phyloP scores from a whole-genome alignment of 192 early-diverging fungal genomes.

The Coemansia brasiliensis region DNA sequence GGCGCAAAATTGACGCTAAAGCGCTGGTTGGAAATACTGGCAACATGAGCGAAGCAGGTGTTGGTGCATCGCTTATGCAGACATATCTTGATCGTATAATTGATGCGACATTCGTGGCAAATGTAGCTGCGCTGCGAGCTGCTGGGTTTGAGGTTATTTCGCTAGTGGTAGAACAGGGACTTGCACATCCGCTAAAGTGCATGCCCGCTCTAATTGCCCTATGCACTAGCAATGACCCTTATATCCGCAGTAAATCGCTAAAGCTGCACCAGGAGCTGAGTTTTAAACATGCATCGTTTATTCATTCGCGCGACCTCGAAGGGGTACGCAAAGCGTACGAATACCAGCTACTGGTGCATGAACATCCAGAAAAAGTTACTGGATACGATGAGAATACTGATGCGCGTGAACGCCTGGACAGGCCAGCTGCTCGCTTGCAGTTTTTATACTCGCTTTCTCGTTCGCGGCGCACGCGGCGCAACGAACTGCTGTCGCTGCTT shows the following conservation, averaged over 20 bases:
- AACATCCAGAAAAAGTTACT: slow-evolving; percentile 24
- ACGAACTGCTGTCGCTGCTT: slow-evolving; percentile 68
- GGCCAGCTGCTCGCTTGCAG: slow-evolving; percentile 60
- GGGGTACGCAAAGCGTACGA: slow-evolving; percentile 72
- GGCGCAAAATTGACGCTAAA: slow-evolving; percentile 65
- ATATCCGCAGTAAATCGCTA: slow-evolving; percentile 69
- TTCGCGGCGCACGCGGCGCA: slow-evolving; percentile 65
- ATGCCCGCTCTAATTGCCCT: slow-evolving; percentile 86
- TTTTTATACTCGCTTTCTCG: slow-evolving; percentile 70
- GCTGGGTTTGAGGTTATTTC: slow-evolving; percentile 79
- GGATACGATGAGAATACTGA: slow-evolving; percentile 43
- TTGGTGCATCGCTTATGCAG: slow-evolving; percentile 90
- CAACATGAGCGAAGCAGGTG: slow-evolving; percentile 79
- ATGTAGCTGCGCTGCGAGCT: slow-evolving; percentile 59
- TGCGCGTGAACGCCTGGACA: slow-evolving; percentile 25
- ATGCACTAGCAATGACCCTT: slow-evolving; percentile 66
- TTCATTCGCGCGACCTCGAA: slow-evolving; percentile 80
- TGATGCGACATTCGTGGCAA: slow-evolving; percentile 62
- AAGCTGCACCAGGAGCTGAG: slow-evolving; percentile 72
- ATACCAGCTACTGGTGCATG: slow-evolving; percentile 62
- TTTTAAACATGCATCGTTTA: slow-evolving; percentile 85
- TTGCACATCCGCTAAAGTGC: slow-evolving; percentile 89
- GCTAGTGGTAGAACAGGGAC: slow-evolving; percentile 84
- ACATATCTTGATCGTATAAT: slow-evolving; percentile 77
- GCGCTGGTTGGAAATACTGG: slow-evolving; percentile 80